A percentile compares a stretch with the other conserved stretches of the same genome.
Conservation (phyloP, 192 early-diverging fungal species). For the Rhizoclosmatium globosum region DNA sequence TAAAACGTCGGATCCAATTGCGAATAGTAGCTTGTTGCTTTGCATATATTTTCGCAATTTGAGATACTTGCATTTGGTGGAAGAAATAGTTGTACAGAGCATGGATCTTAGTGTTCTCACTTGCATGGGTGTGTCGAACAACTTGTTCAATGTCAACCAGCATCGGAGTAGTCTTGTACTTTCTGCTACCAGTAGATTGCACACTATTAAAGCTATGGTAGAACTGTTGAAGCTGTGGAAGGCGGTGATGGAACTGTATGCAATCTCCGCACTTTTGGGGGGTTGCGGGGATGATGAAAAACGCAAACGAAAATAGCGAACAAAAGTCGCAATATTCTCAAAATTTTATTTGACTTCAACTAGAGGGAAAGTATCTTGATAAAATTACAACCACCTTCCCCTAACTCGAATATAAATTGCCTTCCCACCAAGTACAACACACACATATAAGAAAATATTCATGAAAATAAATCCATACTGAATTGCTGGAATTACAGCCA, state of each 20-base stretch:
- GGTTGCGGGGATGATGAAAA: background rate
- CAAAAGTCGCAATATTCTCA: constrained; percentile 11
- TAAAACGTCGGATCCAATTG: constrained; percentile 9
- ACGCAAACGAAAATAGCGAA: background rate
- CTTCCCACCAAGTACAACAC: background rate
- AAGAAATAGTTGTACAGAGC: constrained; percentile 1
- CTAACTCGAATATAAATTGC: background rate
- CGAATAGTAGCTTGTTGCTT: background rate
- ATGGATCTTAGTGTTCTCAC: constrained; percentile 10
- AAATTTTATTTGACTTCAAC: no score
- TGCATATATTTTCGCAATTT: constrained; percentile 6
- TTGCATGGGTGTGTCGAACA: constrained; percentile 3
- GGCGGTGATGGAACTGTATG: background rate
- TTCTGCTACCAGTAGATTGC: background rate
- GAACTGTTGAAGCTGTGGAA: background rate
- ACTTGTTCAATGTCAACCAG: background rate
- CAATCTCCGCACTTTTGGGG: background rate
- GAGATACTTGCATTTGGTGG: background rate
- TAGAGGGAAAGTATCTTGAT: no score
- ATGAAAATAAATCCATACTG: background rate
- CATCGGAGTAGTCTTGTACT: background rate
- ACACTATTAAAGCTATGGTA: background rate
- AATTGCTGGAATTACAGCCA: constrained; percentile 14
- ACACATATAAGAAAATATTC: background rate
- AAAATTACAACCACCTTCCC: background rate